Evolutionary conservation across 148 eudicot genomes (phyloP).

Genomic region (Rhododendron henanense): DNA sequence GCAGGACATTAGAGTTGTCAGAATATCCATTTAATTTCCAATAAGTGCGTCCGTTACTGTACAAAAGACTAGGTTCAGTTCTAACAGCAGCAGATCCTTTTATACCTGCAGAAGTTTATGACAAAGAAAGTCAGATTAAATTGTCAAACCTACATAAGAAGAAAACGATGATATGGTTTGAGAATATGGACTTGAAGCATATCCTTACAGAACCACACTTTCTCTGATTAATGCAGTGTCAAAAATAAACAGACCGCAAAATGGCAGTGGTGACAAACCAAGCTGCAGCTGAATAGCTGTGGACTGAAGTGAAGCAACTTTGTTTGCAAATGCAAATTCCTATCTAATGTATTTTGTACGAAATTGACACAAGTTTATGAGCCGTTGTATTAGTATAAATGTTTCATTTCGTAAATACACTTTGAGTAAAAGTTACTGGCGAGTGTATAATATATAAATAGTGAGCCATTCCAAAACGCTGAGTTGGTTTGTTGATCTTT

Average conservation of each 20-base stretch:
- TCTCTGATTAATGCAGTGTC: background rate
- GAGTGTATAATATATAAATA: background rate
- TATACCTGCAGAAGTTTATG: conserved; percentile 30
- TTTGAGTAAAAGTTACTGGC: background rate
- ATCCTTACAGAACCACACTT: background rate
- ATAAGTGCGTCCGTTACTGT: conserved; percentile 39
- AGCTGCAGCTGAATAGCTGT: background rate
- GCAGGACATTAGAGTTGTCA: conserved; percentile 33
- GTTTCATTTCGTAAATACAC: background rate
- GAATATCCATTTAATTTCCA: conserved; percentile 56
- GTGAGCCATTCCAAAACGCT: background rate
- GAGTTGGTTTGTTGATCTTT: background rate
- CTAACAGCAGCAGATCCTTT: conserved; percentile 54
- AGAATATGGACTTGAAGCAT: background rate
- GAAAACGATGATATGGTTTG: background rate
- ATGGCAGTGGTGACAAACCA: background rate
- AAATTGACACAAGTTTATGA: background rate
- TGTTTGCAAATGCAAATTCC: background rate
- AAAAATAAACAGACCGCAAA: background rate
- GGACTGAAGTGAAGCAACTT: background rate
- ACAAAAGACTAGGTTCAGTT: conserved; percentile 46
- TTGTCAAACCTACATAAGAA: background rate
- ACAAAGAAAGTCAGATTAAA: background rate
- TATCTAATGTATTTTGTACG: background rate
- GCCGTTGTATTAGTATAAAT: background rate